These are phyloP conservation scores for Ashbya aceris DNA, from an alignment of 1,139 yeast species.

Conservation along the genomic window DNA sequence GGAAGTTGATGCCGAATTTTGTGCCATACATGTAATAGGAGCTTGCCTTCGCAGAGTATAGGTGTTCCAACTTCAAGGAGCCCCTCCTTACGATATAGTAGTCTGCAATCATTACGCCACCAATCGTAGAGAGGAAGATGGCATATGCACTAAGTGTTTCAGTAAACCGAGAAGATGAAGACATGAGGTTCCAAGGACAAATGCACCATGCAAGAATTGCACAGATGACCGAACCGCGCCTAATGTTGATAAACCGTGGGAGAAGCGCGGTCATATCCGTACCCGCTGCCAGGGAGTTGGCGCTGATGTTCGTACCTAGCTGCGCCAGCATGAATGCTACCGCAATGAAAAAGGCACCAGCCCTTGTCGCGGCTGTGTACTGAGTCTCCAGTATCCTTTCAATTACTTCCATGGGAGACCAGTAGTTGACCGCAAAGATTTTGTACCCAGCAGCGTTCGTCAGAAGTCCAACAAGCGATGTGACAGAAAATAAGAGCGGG, in stretches of 20 bases:
- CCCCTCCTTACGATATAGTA: conserved; percentile 75
- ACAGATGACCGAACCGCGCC: conserved; percentile 77
- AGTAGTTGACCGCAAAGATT: conserved; percentile 60
- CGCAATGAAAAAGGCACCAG: conserved; percentile 77
- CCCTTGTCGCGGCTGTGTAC: conserved; percentile 62
- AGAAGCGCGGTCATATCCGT: conserved; percentile 81
- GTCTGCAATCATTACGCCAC: conserved; percentile 74
- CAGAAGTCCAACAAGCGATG: conserved; percentile 78
- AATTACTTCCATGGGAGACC: conserved; percentile 83
- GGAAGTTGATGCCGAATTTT: conserved; percentile 66
- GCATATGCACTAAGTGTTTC: conserved; percentile 80
- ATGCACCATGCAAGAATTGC: conserved; percentile 68
- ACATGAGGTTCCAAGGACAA: conserved; percentile 81
- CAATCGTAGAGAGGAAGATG: conserved; percentile 77
- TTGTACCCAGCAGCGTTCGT: conserved; percentile 74
- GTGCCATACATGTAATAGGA: conserved; percentile 50
- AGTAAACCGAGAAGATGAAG: conserved; percentile 68
- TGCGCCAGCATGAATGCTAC: conserved; percentile 77
- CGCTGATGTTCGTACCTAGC: conserved; percentile 85
- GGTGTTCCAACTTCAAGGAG: conserved; percentile 49
- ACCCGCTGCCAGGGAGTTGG: conserved; percentile 83
- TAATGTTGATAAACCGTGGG: conserved; percentile 70
- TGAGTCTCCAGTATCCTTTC: conserved; percentile 52
- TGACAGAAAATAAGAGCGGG: conserved; percentile 69
- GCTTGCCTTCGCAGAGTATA: conserved; percentile 41